phyloP scores from a whole-genome alignment of 164 flowering plant species.

The Echeveria elegans region DNA sequence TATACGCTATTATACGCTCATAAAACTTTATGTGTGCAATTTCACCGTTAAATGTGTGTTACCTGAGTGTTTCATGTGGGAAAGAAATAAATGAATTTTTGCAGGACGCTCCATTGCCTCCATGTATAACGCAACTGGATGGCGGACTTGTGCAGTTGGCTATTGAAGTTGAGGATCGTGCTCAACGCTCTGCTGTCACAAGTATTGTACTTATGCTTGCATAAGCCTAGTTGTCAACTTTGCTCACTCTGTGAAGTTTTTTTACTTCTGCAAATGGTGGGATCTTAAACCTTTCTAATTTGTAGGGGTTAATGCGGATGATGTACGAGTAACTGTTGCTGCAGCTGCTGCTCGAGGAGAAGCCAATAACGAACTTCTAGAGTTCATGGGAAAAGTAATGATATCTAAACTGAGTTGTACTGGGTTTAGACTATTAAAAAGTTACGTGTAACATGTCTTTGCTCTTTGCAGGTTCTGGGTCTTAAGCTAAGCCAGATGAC shows the following conservation, averaged over 20 bases:
- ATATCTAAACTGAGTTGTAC: not conserved
- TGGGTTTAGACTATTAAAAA: too few relatives aligned
- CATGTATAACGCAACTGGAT: slow-evolving; percentile 93
- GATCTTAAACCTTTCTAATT: slow-evolving; percentile 3
- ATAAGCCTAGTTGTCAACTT: not conserved
- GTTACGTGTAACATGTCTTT: not conserved
- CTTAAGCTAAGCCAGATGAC: slow-evolving; percentile 96
- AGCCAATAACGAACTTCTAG: slow-evolving; percentile 89
- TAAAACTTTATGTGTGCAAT: not conserved
- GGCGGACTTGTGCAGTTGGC: slow-evolving; percentile 99
- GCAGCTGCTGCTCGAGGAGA: slow-evolving; percentile 98
- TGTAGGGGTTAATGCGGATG: slow-evolving; percentile 96
- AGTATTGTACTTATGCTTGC: slow-evolving; percentile 30
- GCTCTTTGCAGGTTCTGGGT: slow-evolving; percentile 61
- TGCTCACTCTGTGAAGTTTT: not conserved
- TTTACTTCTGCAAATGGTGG: too few relatives aligned
- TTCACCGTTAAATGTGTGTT: not conserved
- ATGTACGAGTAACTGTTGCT: slow-evolving; percentile 87
- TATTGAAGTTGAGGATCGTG: slow-evolving; percentile 97
- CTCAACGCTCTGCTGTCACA: slow-evolving; percentile 94
- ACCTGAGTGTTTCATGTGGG: not conserved
- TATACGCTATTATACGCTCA: not conserved
- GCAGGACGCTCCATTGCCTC: slow-evolving; percentile 99
- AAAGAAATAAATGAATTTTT: slow-evolving; percentile 4
- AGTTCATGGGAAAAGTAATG: slow-evolving; percentile 84